These are phyloP conservation scores for Penicillium cosmopolitanum DNA, from an alignment of 495 filamentous ascomycete genomes.

Conservation along the genomic window DNA sequence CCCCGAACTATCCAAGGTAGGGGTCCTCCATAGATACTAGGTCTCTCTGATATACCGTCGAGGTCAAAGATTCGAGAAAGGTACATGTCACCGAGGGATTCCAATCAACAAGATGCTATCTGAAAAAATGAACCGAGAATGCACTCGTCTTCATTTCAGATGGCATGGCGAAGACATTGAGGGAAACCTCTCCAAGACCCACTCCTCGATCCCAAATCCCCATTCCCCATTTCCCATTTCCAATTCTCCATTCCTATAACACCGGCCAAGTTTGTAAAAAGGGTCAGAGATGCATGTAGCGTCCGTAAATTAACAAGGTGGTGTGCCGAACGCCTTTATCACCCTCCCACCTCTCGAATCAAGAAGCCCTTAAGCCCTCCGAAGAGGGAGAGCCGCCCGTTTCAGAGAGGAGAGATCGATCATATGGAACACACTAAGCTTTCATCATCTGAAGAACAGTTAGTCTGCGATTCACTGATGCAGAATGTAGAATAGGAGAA, in stretches of 20 bases:
- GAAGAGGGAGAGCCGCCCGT: constrained; percentile 82
- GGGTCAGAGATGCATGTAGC: constrained; percentile 97
- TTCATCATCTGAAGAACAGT: constrained; percentile 87
- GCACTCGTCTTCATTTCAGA: background rate
- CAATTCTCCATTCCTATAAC: constrained; percentile 27
- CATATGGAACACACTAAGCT: constrained; percentile 93
- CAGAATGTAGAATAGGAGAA: background rate
- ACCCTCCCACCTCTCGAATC: constrained; percentile 71
- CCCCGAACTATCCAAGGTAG: background rate
- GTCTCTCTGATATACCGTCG: background rate
- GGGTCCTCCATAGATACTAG: background rate
- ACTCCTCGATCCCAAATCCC: background rate
- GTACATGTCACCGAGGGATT: constrained; percentile 17
- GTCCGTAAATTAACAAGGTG: constrained; percentile 95
- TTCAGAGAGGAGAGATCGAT: constrained; percentile 68
- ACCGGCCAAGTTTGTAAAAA: constrained; percentile 45
- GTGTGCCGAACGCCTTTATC: constrained; percentile 99
- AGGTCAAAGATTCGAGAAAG: constrained; percentile 3
- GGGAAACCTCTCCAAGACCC: constrained; percentile 15
- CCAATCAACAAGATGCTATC: background rate
- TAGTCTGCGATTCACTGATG: constrained; percentile 34
- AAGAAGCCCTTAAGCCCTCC: constrained; percentile 87
- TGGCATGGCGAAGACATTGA: background rate
- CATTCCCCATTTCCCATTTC: constrained; percentile 2
- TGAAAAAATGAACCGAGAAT: too few relatives aligned